Conservation (phyloP, 2,329 filamentous ascomycete species). For the Ceratocystis cubensis region DNA sequence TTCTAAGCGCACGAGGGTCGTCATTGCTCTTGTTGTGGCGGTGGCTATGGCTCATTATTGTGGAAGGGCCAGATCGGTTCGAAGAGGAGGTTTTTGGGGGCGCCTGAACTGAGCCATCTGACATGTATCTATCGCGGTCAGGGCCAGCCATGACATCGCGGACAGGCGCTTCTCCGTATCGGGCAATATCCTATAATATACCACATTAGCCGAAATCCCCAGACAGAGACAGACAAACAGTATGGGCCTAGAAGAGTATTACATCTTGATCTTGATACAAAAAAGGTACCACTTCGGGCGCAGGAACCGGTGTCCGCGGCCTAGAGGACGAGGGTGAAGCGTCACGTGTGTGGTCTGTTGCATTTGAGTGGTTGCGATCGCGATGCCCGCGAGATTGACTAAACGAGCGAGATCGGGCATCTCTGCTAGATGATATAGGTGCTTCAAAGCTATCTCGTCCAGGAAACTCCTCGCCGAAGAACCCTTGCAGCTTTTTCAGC, state of each 20-base stretch:
- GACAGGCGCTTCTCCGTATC: conserved; percentile 66
- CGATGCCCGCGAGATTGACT: conserved; percentile 47
- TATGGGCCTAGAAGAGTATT: conserved; percentile 30
- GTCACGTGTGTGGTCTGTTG: conserved; percentile 59
- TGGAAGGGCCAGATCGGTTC: conserved; percentile 44
- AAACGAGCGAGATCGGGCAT: conserved; percentile 52
- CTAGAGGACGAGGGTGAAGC: conserved; percentile 63
- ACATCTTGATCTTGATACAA: conserved; percentile 79
- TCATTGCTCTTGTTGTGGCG: conserved; percentile 61
- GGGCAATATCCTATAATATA: conserved; percentile 51
- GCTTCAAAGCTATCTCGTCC: conserved; percentile 62
- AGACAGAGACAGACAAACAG: not conserved
- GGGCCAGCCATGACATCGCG: conserved; percentile 55
- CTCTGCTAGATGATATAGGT: conserved; percentile 46
- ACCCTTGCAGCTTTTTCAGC: conserved; percentile 73
- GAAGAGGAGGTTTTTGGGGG: conserved; percentile 52
- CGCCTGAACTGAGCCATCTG: conserved; percentile 37
- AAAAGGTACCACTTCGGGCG: conserved; percentile 94
- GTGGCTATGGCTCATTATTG: conserved; percentile 48
- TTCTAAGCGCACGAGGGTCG: conserved; percentile 52
- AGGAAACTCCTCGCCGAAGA: conserved; percentile 84
- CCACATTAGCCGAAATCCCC: not conserved
- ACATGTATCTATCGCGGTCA: conserved; percentile 54
- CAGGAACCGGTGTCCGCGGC: conserved; percentile 72
- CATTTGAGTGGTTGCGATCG: conserved; percentile 70